Conservation (phyloP, 805 yeast genomes). For the Wickerhamomyces chambardii region DNA sequence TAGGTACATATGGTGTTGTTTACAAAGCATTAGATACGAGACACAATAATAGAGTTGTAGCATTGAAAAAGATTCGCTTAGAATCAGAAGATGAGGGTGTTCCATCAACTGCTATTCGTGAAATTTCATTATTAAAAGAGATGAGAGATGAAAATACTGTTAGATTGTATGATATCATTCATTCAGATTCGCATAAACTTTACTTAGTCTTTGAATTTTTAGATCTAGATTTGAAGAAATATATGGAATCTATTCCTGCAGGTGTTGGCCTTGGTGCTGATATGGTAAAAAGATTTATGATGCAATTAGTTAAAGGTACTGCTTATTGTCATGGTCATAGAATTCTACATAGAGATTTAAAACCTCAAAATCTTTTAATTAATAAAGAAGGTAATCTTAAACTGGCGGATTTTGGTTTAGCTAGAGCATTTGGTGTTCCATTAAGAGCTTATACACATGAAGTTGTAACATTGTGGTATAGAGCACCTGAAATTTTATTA, state of each 20-base stretch:
- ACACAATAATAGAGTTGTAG: constrained; percentile 90
- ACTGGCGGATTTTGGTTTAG: constrained; percentile 89
- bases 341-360: constrained; percentile 89
- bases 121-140: constrained; percentile 89
- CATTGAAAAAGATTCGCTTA: constrained; percentile 87
- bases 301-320: constrained; percentile 85
- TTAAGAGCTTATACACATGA: constrained; percentile 95
- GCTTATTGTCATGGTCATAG: constrained; percentile 92
- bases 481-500: constrained; percentile 91
- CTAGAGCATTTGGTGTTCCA: constrained; percentile 97
- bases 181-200: constrained; percentile 86
- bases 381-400: constrained; percentile 93
- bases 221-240: constrained; percentile 90
- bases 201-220: constrained; percentile 90
- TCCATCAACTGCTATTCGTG: constrained; percentile 96
- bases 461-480: constrained; percentile 95
- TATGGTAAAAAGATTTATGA: constrained; percentile 87
- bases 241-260: constrained; percentile 92
- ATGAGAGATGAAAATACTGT: constrained; percentile 92
- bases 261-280: constrained; percentile 86
- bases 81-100: constrained; percentile 98
- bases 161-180: constrained; percentile 86
- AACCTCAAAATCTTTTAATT: constrained; percentile 92
- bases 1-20: constrained; percentile 93
- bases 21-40: constrained; percentile 89